Evolutionary conservation across 768 basidiomycete genomes (phyloP).

Genomic region (Pisolithus marmoratus): DNA sequence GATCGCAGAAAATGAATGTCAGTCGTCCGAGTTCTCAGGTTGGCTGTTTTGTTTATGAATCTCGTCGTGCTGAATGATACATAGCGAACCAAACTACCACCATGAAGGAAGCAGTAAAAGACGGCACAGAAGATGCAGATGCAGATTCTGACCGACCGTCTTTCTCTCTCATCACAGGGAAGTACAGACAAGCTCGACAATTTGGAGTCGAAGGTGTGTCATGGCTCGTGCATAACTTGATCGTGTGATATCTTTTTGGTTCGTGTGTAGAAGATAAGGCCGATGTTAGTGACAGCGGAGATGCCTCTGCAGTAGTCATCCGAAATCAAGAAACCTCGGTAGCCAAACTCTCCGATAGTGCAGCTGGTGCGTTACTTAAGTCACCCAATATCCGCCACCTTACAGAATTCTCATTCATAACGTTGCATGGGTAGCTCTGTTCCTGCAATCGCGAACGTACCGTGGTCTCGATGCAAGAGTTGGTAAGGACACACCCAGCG

Average conservation of each 20-base stretch:
- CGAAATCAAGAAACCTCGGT: conserved; percentile 63
- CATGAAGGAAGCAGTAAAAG: neutral
- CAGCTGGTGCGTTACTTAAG: conserved; percentile 51
- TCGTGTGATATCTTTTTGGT: neutral
- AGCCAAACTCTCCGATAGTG: conserved; percentile 53
- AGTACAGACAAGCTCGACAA: conserved; percentile 70
- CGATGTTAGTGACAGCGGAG: conserved; percentile 13
- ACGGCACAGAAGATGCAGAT: conserved; percentile 26
- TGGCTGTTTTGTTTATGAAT: neutral
- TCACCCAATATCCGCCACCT: conserved; percentile 3
- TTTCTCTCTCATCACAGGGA: conserved; percentile 85
- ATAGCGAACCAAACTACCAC: conserved; percentile 4
- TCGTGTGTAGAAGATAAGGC: conserved; percentile 9
- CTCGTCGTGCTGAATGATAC: neutral
- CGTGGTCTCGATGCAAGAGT: conserved; percentile 74
- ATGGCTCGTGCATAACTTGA: conserved; percentile 9
- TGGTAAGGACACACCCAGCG: conserved; percentile 73
- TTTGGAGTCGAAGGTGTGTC: conserved; percentile 37
- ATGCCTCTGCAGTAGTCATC: conserved; percentile 44
- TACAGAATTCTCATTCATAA: conserved; percentile 1
- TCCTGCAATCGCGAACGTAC: conserved; percentile 69
- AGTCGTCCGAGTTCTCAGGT: neutral
- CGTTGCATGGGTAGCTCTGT: conserved; percentile 44
- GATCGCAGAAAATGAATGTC: conserved; percentile 32
- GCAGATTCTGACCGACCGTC: conserved; percentile 66